Evolutionary conservation across 2,329 filamentous ascomycete genomes (phyloP), one percentile per base, ranked within the genome.

Genomic region (Cordyceps militaris): DNA sequence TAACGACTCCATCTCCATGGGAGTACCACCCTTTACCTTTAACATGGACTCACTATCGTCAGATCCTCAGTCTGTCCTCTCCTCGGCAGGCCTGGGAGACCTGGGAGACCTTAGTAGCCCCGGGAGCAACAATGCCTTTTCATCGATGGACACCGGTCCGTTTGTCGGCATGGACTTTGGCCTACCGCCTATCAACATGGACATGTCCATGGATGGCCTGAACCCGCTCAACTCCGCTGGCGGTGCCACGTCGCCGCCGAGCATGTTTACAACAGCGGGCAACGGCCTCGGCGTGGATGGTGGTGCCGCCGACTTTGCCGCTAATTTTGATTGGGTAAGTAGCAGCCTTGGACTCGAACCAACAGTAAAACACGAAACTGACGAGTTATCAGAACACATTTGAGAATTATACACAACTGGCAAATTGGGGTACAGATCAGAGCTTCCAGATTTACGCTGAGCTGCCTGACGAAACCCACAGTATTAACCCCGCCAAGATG

Each of bases 241-340:
- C 62, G 34, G 62, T 64, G 14, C 64, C 63, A 52, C 57, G 28
- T 81, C 79, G 46, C 79, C 80, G 3, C 75, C 82, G 60, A 77
- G 77, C 49, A 79, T 83, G 76, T 79, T 82, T 61, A 75, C 73
- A 19, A 78, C 72, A 50, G 65, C 79, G 56, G 71, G 71, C 19
- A 67, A 62, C 52, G 62, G 60, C 3, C 52, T 64, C 13, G 66
- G 62, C 11, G 19, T 24, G 3, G 55, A 57, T 30, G 47, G 21
- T 9, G 56, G 62, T 30, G 65, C 65, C 9, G 61, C 78, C 65
- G 78, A 80, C 38, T 70, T 83, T 51, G 71, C 74, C 34, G 69
- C 73, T 44, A 81, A 78, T 50, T 81, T 84, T 65, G 80, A 84
- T 69, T 84, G 81, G 81, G 81, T 83, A 74, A 68, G 79, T 65